These are phyloP conservation scores for Amphichorda felina DNA, from an alignment of 2,329 filamentous ascomycete species.

Conservation along the genomic window DNA sequence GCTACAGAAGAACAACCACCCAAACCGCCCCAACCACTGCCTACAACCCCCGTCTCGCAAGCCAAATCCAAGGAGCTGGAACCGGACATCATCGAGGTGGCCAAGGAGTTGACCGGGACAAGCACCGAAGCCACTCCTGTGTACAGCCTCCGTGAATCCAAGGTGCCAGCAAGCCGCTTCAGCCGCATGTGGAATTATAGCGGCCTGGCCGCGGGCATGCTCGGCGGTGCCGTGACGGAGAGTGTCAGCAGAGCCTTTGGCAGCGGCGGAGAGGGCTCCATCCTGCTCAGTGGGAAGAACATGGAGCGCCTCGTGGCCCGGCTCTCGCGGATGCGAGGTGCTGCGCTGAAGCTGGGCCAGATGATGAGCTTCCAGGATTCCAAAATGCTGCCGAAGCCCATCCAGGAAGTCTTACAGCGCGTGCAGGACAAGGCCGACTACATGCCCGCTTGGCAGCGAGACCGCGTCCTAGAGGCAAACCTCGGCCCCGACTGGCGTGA, in stretches of 20 bases:
- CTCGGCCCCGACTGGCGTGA: slow-evolving; percentile 77
- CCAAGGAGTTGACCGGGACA: slow-evolving; percentile 13
- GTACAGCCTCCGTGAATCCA: slow-evolving; percentile 79
- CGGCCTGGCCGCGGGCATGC: slow-evolving; percentile 87
- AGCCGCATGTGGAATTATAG: slow-evolving; percentile 91
- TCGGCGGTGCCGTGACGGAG: slow-evolving; percentile 82
- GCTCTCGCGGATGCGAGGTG: slow-evolving; percentile 90
- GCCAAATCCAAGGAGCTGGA: slow-evolving; percentile 2
- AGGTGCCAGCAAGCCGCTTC: slow-evolving; percentile 77
- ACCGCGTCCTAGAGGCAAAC: slow-evolving; percentile 69
- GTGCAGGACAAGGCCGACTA: slow-evolving; percentile 97
- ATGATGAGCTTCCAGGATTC: slow-evolving; percentile 98
- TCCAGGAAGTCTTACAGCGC: slow-evolving; percentile 82
- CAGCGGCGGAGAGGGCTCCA: slow-evolving; percentile 53
- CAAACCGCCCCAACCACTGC: too few species aligned
- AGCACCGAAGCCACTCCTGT: slow-evolving; percentile 8
- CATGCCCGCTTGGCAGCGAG: slow-evolving; percentile 89
- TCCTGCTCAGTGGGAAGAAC: slow-evolving; percentile 80
- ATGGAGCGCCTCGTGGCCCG: slow-evolving; percentile 90
- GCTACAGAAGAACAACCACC: too few species aligned
- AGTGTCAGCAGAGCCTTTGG: slow-evolving; percentile 70
- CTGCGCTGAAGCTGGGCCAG: slow-evolving; percentile 92
- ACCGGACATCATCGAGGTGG: slow-evolving; percentile 9
- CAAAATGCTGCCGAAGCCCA: slow-evolving; percentile 80
- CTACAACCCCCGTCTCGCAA: too few species aligned